Base-by-base conservation (phyloP, 2,329 filamentous ascomycete genomes). In the Apiospora hydei region DNA sequence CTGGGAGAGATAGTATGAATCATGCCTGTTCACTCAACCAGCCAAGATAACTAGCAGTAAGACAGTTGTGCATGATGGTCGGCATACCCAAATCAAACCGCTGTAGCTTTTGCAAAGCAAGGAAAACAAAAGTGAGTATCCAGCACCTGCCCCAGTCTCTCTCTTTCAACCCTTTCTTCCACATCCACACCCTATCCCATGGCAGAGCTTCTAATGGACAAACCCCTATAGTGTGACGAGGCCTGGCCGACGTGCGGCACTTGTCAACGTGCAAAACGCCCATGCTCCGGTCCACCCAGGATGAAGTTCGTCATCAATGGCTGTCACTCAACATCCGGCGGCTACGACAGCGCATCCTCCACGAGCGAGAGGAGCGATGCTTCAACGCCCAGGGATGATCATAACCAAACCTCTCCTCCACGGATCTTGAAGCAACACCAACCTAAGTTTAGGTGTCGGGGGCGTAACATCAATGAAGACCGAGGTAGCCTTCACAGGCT, bases 21-120 rank as follows among this genome's bases (percentile, higher is more conserved):
- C 26, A 38, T 18, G 14, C 21, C 30, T 38, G 46, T 21, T 21
- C 7, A 38, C 18, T 18, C 7, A 26, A 24, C 47, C 4, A n/a
- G 13, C 41, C 41, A 43, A 18, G 18, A n/a, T 21, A 30, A 43
- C 26, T 21, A 5, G 43, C 24, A 21, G 57, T 26, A 21, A 38
- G 24, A 14, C 18, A 44, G 41, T 46, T 14, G 21, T 64, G n/a
- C 46, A 77, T 11, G 69, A 80, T 79, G 78, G 78, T 80, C 46
- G 78, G 78, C 44, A 77, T 79, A 67, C 78, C 78, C 11, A 80
- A 79, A 73, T 79, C 78, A 64, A 78, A 78, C 71, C 77, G 78
- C n/a, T 79, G 78, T 71, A 76, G 74, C 0, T 80, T 80, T 51
- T 80, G 78, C 73, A 79, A 76, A 51, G 53, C 76, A 46, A 77